Evolutionary conservation across 139 green algal genomes (phyloP), one percentile per base, ranked within the genome.

Genomic region (Coelastrella sp.): DNA sequence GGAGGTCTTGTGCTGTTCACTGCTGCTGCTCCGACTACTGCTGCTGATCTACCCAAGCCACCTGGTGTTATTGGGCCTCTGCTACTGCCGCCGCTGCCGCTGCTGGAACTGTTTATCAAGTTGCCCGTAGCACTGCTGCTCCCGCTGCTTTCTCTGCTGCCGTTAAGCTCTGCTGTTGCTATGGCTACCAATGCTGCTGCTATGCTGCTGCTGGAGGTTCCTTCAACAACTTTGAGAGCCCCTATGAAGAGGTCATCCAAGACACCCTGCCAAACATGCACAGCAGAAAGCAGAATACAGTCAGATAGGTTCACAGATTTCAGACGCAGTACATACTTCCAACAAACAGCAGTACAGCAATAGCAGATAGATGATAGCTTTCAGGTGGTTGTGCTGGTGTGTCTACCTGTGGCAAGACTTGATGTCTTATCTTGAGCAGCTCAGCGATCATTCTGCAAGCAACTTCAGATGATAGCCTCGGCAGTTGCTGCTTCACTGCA

Each of bases 401-500:
- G n/a, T n/a, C n/a, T 4, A 78, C 32, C 41, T 60, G n/a, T 21
- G 48, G 59, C 40, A 40, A 60, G n/a, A 50, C 41, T 53, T 35
- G 32, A 43, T 63, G 75, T 35, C 53, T 25, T 32, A 82, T 25
- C 6, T 25, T 13, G 9, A 82, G 53, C 35, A 82, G 35, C 37
- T 82, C 75, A 38, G 37, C 78, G 3, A 84, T 21, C 25, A 76
- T 43, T 0, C 57, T 37, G 41, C 60, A 84, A 2, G 78, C 78
- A 30, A 45, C 45, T 5, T 84, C 78, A 63, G 60, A 38, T 23
- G 32, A 15, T 27, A 84, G 5, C 4, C 17, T 40, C 1, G 78
- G 78, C 27, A 84, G 60, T 60, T 84, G 60, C 60, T 48, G n/a
- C 38, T 84, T 38, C 30, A 84, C 30, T 45, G 78, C 78, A 38